A percentile compares a stretch with the other conserved stretches of the same genome.
Conservation (phyloP, 2,329 filamentous ascomycete genomes). For the Colletotrichum kahawae region DNA sequence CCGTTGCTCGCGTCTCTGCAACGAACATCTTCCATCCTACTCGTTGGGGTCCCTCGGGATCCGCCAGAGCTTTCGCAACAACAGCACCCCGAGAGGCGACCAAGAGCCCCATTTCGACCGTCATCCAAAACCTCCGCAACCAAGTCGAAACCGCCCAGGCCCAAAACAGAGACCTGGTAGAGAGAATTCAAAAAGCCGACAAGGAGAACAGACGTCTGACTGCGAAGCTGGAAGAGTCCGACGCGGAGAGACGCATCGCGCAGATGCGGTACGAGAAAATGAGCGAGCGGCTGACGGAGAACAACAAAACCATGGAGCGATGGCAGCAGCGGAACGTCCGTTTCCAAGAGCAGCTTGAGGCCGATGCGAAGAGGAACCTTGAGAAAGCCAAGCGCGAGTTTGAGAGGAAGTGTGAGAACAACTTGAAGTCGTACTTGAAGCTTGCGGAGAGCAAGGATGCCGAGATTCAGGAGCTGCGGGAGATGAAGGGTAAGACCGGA, state of each 20-base stretch:
- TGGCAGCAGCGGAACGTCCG: neutral
- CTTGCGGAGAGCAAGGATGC: neutral
- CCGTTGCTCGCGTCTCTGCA: neutral
- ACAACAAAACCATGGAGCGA: neutral
- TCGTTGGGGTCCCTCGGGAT: neutral
- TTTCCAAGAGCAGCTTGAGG: neutral
- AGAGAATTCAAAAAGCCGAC: neutral
- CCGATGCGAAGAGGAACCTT: accelerated
- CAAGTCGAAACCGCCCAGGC: neutral
- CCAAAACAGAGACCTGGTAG: neutral
- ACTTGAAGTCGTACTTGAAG: neutral
- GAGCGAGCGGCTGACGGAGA: neutral
- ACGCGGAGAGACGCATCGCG: neutral
- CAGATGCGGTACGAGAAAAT: neutral
- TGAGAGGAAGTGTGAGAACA: neutral
- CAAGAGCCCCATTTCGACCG: accelerated
- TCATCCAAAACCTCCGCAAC: neutral
- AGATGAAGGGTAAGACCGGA: neutral
- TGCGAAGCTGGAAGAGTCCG: neutral
- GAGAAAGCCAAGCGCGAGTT: neutral
- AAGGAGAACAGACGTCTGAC: accelerated
- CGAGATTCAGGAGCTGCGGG: neutral
- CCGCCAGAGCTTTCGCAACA: neutral
- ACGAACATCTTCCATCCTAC: neutral
- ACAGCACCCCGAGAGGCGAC: neutral